Evolutionary conservation across 495 filamentous ascomycete genomes (phyloP), one percentile per base, ranked within the genome.

Genomic region (Penicillium nucicola): DNA sequence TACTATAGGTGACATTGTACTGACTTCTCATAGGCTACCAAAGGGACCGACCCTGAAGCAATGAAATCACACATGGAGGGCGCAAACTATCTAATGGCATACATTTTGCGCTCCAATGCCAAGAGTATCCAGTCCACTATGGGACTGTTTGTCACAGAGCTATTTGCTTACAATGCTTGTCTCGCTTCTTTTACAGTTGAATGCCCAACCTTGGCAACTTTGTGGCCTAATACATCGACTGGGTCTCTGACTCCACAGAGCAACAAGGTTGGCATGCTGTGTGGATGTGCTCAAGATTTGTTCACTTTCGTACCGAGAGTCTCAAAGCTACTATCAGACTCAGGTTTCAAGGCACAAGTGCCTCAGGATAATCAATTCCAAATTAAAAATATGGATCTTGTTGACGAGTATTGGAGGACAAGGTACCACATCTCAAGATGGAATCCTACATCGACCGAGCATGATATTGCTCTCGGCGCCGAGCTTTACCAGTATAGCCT

Each of bases 31-130:
- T 23, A 58, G 56, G 56, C 56, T 10, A 58, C 56, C 3, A 50
- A 42, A 32, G 56, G 56, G 10, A 58, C 23, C 35, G 51, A 58
- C 19, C 38, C 34, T 2, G 42, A 58, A 22, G 56, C 56, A 13
- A 58, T 58, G 56, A 46, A 54, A 42, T 37, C 32, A 18, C 56
- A 58, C 33, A 38, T 58, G 32, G 46, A 51, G 12, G 56, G 56
- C 23, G 50, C 56, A 7, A 51, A 58, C 31, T 42, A 58, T 34
- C 32, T 58, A 33, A 54, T 58, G 56, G 46, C 46, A 25, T 49
- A 58, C 44, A 39, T 51, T 14, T 19, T 44, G 13, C 37, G 44
- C 28, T 46, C 46, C 12, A 17, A 28, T 20, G 9, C 19, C 5
- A 48, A 3, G 2, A 22, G 32, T 8, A 25, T 28, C 2, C 50